These are phyloP conservation scores for Aspergillus bridgeri DNA, from an alignment of 495 filamentous ascomycete genomes.

Conservation along the genomic window DNA sequence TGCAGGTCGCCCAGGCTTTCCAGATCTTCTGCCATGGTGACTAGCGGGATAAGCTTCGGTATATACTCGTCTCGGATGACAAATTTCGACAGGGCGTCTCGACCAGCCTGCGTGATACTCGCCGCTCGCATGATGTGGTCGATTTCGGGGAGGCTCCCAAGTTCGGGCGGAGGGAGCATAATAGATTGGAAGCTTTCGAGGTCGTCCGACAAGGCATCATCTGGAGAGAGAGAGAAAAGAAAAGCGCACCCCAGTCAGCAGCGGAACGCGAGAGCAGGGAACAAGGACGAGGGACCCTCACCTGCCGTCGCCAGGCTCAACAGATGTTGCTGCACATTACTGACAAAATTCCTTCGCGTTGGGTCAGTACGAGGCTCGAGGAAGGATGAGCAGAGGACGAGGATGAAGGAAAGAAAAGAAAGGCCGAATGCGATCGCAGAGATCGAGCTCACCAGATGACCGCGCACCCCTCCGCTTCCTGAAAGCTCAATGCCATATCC, in stretches of 20 bases:
- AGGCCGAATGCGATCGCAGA: constrained; percentile 5
- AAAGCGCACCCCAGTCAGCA: constrained; percentile 13
- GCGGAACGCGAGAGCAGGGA: constrained; percentile 5
- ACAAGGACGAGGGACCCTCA: constrained; percentile 24
- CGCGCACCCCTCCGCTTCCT: constrained; percentile 92
- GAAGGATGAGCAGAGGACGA: not conserved
- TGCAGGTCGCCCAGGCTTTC: constrained; percentile 85
- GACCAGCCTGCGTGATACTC: constrained; percentile 67
- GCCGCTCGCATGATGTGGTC: constrained; percentile 75
- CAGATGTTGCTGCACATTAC: constrained; percentile 71
- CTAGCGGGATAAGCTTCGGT: constrained; percentile 76
- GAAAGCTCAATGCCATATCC: constrained; percentile 98
- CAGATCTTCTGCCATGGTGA: constrained; percentile 83
- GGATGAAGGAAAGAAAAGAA: not conserved
- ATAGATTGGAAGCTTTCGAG: constrained; percentile 69
- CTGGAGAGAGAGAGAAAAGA: constrained; percentile 36
- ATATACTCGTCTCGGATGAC: constrained; percentile 85
- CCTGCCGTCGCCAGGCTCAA: constrained; percentile 49
- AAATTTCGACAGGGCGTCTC: constrained; percentile 86
- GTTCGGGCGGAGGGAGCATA: constrained; percentile 69
- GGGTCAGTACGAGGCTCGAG: constrained; percentile 5
- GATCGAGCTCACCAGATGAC: constrained; percentile 70
- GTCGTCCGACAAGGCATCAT: constrained; percentile 90
- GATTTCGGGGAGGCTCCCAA: constrained; percentile 77
- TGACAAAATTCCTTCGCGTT: constrained; percentile 79